These are phyloP conservation scores for Fistulinella prunicolor DNA, from an alignment of 768 basidiomycete genomes.

Conservation along the genomic window DNA sequence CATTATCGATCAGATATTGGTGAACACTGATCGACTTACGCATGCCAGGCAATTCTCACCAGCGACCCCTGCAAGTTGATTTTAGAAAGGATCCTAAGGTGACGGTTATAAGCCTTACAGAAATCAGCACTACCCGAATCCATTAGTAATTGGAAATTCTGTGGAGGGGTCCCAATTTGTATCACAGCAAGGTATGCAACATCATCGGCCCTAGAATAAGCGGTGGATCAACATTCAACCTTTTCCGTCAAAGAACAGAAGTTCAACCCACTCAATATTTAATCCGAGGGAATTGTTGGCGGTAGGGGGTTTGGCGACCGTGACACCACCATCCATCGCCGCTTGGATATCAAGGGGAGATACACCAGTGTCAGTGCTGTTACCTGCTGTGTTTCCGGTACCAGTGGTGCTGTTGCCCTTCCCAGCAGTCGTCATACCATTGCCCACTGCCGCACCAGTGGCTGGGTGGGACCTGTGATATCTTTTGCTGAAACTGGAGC, in stretches of 20 bases:
- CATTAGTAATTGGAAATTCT: conserved; percentile 56
- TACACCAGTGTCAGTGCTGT: conserved; percentile 30
- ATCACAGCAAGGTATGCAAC: conserved; percentile 57
- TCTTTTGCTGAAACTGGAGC: conserved; percentile 9
- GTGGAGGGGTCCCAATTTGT: conserved; percentile 65
- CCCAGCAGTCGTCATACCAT: not conserved
- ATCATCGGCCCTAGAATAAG: conserved; percentile 42
- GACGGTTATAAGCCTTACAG: conserved; percentile 31
- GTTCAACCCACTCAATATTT: conserved; percentile 57
- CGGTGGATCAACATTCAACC: not conserved
- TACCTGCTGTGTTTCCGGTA: conserved; percentile 12
- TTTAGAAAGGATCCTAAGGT: not conserved
- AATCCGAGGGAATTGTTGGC: conserved; percentile 59
- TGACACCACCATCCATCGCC: conserved; percentile 36
- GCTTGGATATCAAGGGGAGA: conserved; percentile 37
- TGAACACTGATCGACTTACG: conserved; percentile 28
- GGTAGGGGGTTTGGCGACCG: conserved; percentile 40
- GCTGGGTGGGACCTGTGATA: conserved; percentile 10
- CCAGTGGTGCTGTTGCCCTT: conserved; percentile 5
- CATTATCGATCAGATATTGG: conserved; percentile 10
- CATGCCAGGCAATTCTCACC: conserved; percentile 52
- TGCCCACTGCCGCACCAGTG: conserved; percentile 1
- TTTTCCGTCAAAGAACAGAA: not conserved
- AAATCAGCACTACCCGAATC: conserved; percentile 70
- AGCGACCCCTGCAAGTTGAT: conserved; percentile 42